A percentile compares a stretch with the other conserved stretches of the same genome.
These are phyloP conservation scores for Puccinia hordei DNA, from an alignment of 1,284 basidiomycete species.

Conservation along the genomic window DNA sequence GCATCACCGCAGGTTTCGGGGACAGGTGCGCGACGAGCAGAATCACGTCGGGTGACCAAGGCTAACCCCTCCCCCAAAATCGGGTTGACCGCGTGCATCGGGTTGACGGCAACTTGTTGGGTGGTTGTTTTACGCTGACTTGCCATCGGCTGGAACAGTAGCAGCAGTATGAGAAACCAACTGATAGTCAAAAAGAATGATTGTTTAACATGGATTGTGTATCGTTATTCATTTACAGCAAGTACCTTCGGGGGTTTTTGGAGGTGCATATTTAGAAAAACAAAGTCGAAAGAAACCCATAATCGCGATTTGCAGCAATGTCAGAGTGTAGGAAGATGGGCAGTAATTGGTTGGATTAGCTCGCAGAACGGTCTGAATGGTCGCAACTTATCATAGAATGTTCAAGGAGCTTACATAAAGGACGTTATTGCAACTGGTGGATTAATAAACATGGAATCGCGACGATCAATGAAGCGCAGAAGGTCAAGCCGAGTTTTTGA, in stretches of 20 bases:
- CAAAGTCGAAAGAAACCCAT: background rate
- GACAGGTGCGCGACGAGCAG: no score
- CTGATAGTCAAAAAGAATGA: background rate
- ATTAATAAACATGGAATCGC: background rate
- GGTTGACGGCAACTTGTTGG: no score
- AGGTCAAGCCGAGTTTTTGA: slow-evolving; percentile 33
- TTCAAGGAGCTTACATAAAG: slow-evolving; percentile 50
- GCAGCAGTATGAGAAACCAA: no score
- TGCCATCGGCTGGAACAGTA: no score
- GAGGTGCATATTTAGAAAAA: background rate
- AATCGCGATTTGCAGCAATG: background rate
- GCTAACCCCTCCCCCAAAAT: no score
- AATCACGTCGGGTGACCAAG: no score
- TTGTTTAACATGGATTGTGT: background rate
- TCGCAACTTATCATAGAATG: background rate
- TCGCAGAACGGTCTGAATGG: background rate
- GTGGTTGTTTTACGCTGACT: no score
- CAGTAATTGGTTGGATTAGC: background rate
- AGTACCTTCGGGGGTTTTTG: background rate
- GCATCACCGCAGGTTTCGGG: no score
- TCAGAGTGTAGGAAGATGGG: background rate
- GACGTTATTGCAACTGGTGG: slow-evolving; percentile 38
- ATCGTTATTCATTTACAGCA: slow-evolving; percentile 20
- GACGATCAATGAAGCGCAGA: slow-evolving; percentile 50
- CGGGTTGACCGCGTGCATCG: no score